Conservation (phyloP, 176 grass and related monocot genomes). For the Poa annua region DNA sequence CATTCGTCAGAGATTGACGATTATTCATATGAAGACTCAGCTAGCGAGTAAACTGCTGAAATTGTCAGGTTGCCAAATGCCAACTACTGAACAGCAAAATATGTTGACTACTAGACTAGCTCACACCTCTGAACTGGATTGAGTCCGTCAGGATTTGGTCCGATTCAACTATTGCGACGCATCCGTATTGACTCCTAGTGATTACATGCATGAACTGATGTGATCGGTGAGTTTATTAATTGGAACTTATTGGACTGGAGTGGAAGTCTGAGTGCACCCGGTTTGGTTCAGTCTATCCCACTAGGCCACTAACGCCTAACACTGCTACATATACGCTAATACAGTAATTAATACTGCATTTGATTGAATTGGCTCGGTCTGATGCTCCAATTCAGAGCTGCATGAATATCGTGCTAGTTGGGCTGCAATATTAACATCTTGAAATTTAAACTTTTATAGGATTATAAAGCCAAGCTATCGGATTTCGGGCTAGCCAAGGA, state of each 20-base stretch:
- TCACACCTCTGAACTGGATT: conserved; percentile 18
- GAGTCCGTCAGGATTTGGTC: conserved; percentile 21
- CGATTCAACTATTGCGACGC: conserved; percentile 36
- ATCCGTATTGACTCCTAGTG: no score
- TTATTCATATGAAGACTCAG: background rate
- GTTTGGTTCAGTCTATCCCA: conserved; percentile 10
- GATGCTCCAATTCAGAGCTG: background rate
- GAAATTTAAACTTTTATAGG: conserved; percentile 31
- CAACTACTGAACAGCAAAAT: conserved; percentile 27
- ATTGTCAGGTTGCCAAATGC: conserved; percentile 33
- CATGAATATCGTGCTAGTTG: background rate
- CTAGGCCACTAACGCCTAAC: background rate
- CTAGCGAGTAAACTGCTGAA: conserved; percentile 28
- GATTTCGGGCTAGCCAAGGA: conserved; percentile 97
- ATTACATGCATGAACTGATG: no score
- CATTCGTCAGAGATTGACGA: background rate
- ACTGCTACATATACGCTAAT: background rate
- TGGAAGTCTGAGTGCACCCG: no score
- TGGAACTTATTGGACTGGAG: no score
- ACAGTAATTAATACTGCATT: no score
- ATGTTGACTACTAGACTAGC: background rate
- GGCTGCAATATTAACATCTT: background rate
- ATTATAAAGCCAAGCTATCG: conserved; percentile 82
- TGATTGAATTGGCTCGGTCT: background rate
- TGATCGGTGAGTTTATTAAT: no score